Base-by-base conservation (phyloP, 257 asterid species). In the Capsicum pubescens region DNA sequence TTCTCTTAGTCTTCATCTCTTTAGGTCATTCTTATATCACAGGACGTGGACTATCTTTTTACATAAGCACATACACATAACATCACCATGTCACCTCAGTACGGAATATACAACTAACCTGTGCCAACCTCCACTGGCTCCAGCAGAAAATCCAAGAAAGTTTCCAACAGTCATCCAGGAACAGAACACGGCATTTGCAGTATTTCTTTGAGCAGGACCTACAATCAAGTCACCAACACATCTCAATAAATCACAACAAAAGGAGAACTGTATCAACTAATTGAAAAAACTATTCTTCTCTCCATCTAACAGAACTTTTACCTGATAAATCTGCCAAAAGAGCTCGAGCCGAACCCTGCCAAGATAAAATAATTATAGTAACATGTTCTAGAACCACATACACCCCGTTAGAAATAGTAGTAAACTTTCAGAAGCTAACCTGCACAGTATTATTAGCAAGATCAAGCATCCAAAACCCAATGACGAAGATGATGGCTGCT, bases 381-480 rank as follows among this genome's bases (percentile, higher is more conserved):
- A 52, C 50, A 67, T 54, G 21, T 11, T 52, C 14, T 82, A 3
- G 68, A 82, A 81, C 42, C 77, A 66, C 52, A 26, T 82, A 52
- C 35, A 16, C 32, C 32, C 21, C 26, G 0, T 19, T 76, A 44
- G 72, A 61, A 58, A 17, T 57, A 79, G 52, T 9, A 56, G 52
- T 54, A 14, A 84, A 21, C 21, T n/a, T 44, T 66, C 56, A 84
- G 85, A 87, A 85, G 85, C 84, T 90, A 80, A 95, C 99, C 99
- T 95, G 99, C 85, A 97, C 99, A 52, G 99, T 97, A 90, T 97
- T 97, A 90, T 97, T 97, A 64, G 99, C 99, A 89, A 97, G 99
- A 92, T 97, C 99, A 85, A 97, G 92, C 99, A 97, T 88, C 99
- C 99, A 97, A 86, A 97, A 97, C 80, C 99, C 99, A 88, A 97